Evolutionary conservation across 2,329 filamentous ascomycete species (phyloP), one percentile per base, ranked within the genome.

Genomic region (Xylaria sp.): DNA sequence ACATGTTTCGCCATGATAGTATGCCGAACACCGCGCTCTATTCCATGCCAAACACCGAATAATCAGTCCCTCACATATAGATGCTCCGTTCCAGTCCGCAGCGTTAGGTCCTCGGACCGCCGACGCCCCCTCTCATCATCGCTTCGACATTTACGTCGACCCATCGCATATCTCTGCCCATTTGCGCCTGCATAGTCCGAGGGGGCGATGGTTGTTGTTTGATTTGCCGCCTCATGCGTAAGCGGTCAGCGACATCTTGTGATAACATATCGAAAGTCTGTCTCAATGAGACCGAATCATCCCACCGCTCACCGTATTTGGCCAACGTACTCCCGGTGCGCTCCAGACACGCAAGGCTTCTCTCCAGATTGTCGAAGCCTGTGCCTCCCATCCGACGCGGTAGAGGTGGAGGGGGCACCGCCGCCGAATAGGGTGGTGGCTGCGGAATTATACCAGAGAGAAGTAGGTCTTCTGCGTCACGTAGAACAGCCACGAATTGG

Each of bases 401-500:
- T 5, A 89, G 82, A 1, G 87, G 87, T 1, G 87, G 87, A 0
- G 87, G 87, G 0, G 87, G 83, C 32, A 84, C 78, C 2, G 83
- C 83, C 39, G 0, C 81, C 1, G 82, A 78, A 10, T 82, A 75
- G 5, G 81, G 76, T 0, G 83, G 84, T 15, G 84, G 79, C 0
- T 84, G 81, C 1, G 87, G 81, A 0, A 81, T 81, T 1, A 82
- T 77, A 6, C 85, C 86, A 0, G 85, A 84, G 7, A 91, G 80
- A 2, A 91, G 82, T 69, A 87, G 79, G 52, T 90, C 86, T 63
- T 86, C 85, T 1, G 86, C 84, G 69, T 88, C 87, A 3, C 83
- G 82, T n/a, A 91, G 79, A 8, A 90, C 87, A 1, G 88, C 87
- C 18, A 90, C 80, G 67, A 91, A 87, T 74, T 91, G 89, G 69